Conservation (phyloP, 495 filamentous ascomycete genomes). For the Thozetella sp. region DNA sequence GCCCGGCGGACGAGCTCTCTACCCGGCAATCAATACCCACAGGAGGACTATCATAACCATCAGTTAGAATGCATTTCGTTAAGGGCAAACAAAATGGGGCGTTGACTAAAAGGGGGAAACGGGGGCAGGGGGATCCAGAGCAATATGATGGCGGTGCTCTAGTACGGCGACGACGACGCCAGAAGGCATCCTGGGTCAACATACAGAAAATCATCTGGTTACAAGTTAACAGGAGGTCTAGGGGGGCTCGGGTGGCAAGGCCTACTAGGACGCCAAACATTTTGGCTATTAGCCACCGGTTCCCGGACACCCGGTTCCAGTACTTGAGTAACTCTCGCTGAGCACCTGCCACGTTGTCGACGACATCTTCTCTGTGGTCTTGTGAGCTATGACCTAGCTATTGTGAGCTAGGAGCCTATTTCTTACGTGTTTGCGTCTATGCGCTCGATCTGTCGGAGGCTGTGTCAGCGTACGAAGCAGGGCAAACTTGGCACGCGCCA, state of each 20-base stretch:
- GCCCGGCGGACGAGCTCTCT: constrained; percentile 8
- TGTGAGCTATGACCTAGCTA: constrained; percentile 9
- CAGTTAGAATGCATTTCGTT: too few species aligned
- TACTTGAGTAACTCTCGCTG: constrained; percentile 96
- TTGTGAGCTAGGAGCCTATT: not conserved
- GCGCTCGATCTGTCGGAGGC: constrained; percentile 57
- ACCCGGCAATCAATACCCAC: constrained; percentile 39
- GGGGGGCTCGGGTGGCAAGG: constrained; percentile 49
- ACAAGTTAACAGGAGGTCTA: not conserved
- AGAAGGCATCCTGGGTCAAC: constrained; percentile 3
- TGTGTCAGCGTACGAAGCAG: not conserved
- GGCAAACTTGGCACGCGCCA: not conserved
- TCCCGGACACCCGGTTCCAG: constrained; percentile 90
- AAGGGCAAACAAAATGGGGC: too few species aligned
- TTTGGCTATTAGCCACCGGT: constrained; percentile 96
- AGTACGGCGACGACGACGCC: too few species aligned
- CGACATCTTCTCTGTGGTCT: constrained; percentile 71
- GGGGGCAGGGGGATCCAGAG: too few species aligned
- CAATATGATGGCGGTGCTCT: too few species aligned
- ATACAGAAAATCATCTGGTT: constrained; percentile 25
- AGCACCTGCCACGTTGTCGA: constrained; percentile 95
- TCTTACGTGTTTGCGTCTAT: constrained; percentile 86
- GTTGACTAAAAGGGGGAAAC: too few species aligned
- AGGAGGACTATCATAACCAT: constrained; percentile 21
- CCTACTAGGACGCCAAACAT: constrained; percentile 91